Conservation (phyloP, 306 rosid genomes). For the Gleditsia sinensis region DNA sequence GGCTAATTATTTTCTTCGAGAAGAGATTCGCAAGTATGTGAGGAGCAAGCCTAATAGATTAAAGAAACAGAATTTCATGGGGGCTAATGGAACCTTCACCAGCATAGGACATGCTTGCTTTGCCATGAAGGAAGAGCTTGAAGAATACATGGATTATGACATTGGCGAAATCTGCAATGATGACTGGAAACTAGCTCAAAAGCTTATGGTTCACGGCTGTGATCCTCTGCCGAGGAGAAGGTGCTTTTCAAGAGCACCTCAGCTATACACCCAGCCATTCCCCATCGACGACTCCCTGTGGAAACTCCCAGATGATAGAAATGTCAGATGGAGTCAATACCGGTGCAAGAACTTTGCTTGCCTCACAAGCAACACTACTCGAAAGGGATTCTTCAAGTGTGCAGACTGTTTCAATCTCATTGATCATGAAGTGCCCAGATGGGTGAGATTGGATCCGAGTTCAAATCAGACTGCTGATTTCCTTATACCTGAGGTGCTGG, state of each 20-base stretch:
- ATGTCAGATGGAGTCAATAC: conserved; percentile 76
- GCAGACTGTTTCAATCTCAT: conserved; percentile 72
- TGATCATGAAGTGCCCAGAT: conserved; percentile 65
- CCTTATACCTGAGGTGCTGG: conserved; percentile 57
- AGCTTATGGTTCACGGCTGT: conserved; percentile 82
- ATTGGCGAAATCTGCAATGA: conserved; percentile 77
- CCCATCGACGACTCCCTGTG: conserved; percentile 59
- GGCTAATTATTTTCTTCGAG: conserved; percentile 60
- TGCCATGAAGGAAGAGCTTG: conserved; percentile 63
- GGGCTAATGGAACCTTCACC: conserved; percentile 77
- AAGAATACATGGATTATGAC: conserved; percentile 81
- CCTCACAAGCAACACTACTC: conserved; percentile 46
- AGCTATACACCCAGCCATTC: conserved; percentile 54
- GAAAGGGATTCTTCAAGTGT: conserved; percentile 76
- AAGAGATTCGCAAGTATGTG: conserved; percentile 75
- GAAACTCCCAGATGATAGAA: conserved; percentile 73
- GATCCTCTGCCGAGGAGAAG: conserved; percentile 84
- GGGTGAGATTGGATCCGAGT: conserved; percentile 45
- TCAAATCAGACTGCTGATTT: conserved; percentile 51
- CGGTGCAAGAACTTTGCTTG: conserved; percentile 72
- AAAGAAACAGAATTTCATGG: conserved; percentile 80
- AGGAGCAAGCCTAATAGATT: conserved; percentile 69
- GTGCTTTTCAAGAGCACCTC: conserved; percentile 64
- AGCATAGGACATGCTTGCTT: conserved; percentile 84
- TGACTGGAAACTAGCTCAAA: conserved; percentile 81